Conservation (phyloP, 441 rosid species). For the Jatropha multifida region DNA sequence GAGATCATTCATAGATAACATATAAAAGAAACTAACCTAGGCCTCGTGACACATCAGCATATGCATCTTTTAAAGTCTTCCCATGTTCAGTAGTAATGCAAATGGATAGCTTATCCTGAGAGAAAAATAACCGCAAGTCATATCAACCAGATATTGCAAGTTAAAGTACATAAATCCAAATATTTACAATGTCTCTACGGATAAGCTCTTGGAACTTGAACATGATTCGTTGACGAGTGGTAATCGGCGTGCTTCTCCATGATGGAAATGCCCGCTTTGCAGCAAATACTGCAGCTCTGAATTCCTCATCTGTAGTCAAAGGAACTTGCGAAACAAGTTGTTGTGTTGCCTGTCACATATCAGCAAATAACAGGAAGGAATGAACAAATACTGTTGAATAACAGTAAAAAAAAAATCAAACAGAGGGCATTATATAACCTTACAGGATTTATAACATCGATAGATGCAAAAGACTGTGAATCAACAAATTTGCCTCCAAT, state of each 20-base stretch:
- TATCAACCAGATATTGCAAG: constrained; percentile 15
- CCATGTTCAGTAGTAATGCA: constrained; percentile 89
- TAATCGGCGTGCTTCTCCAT: constrained; percentile 83
- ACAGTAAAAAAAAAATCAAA: constrained; percentile 6
- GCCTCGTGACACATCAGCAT: constrained; percentile 87
- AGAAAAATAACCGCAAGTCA: constrained; percentile 9
- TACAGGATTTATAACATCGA: constrained; percentile 88
- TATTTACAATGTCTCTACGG: constrained; percentile 67
- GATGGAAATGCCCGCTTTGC: constrained; percentile 81
- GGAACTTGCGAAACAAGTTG: constrained; percentile 84
- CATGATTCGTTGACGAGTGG: constrained; percentile 85
- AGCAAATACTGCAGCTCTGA: constrained; percentile 79
- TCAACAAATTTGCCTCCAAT: constrained; percentile 82
- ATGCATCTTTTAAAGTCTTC: constrained; percentile 87
- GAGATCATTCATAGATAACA: constrained; percentile 12
- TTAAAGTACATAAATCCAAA: not conserved
- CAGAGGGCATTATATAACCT: constrained; percentile 29
- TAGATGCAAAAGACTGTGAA: constrained; percentile 49
- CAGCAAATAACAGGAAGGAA: not conserved
- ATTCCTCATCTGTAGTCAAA: constrained; percentile 78
- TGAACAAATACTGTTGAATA: constrained; percentile 2
- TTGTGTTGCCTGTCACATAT: constrained; percentile 69
- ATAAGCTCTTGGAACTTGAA: constrained; percentile 90
- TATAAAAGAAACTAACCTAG: constrained; percentile 48
- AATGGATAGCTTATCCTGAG: constrained; percentile 81